Evolutionary conservation across 2,329 filamentous ascomycete species (phyloP), one percentile per base, ranked within the genome.

Genomic region (Xylaria sp.): DNA sequence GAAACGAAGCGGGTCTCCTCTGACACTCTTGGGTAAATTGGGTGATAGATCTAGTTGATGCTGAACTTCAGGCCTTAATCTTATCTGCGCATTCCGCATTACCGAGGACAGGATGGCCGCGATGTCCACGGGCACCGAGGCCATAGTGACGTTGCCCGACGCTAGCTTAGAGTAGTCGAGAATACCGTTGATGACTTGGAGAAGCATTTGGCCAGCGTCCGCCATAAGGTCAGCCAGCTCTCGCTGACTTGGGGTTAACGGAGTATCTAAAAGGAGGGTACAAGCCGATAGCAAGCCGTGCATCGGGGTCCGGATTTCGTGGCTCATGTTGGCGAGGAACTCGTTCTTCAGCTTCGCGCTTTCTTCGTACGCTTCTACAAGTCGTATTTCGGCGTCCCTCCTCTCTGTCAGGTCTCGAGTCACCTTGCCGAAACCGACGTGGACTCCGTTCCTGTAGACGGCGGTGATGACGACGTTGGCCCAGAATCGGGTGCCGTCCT

Each of bases 301-400:
- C 60, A 68, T 63, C 8, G 65, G 65, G 2, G 65, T 68, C 23
- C 65, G 52, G 44, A 68, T 68, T 12, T 68, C 65, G 48, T 68
- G 65, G 41, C 65, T 68, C 65, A 68, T 68, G 15, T 63, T 68
- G 46, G 65, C 65, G 37, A 68, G 65, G 9, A 68, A 68, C 25
- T 68, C 65, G 39, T 64, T 68, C 18, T 68, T 68, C 15, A 68
- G 18, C 60, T 68, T 68, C 34, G 65, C 60, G 48, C 65, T 68
- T n/a, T 68, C 65, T n/a, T 68, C 65, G 18, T 59, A 68, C 18
- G 60, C 65, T 18, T 64, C 44, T 2, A 68, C 59, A 18, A 68
- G 60, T 15, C 55, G 52, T 39, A 68, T 9, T 23, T 68, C 59
- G 15, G 65, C 65, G 7, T 60, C 52, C 23, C 60, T 50, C 25